phyloP scores from a whole-genome alignment of 1,139 yeast genomes.

The Pichia sp. region DNA sequence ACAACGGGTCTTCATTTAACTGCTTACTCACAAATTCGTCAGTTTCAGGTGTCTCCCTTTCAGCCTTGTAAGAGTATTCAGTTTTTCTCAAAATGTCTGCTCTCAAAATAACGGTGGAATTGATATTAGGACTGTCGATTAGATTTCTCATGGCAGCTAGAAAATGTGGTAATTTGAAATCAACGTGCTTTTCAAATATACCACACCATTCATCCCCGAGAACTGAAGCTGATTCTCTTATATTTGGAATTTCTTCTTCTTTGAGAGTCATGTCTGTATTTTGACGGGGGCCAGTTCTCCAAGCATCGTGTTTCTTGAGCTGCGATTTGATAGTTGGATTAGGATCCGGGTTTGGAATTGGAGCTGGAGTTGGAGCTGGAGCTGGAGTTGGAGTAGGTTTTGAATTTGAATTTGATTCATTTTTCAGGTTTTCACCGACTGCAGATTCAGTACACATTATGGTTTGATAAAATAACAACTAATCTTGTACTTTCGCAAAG shows the following conservation, averaged over 20 bases:
- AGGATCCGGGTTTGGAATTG: too few species aligned
- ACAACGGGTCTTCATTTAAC: constrained; percentile 23
- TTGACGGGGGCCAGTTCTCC: constrained; percentile 18
- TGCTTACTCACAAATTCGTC: constrained; percentile 22
- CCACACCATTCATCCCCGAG: constrained; percentile 67
- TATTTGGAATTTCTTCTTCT: constrained; percentile 27
- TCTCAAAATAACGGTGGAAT: constrained; percentile 82
- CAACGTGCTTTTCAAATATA: constrained; percentile 37
- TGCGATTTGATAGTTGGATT: constrained; percentile 4
- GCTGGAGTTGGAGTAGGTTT: too few species aligned
- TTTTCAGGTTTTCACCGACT: too few species aligned
- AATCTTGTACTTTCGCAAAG: too few species aligned
- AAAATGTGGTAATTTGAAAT: constrained; percentile 46
- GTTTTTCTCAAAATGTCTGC: constrained; percentile 72
- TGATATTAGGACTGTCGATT: constrained; percentile 81
- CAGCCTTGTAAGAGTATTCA: constrained; percentile 23
- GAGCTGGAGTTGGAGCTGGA: too few species aligned
- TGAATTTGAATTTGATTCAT: too few species aligned
- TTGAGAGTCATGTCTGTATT: constrained; percentile 20
- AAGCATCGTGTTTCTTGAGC: constrained; percentile 12
- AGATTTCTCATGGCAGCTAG: constrained; percentile 73
- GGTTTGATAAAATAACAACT: too few species aligned
- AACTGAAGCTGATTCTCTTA: constrained; percentile 30
- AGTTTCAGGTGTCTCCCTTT: constrained; percentile 11
- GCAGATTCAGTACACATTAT: too few species aligned